Evolutionary conservation across 805 yeast species (phyloP).

Genomic region (Ogataea kodamae): DNA sequence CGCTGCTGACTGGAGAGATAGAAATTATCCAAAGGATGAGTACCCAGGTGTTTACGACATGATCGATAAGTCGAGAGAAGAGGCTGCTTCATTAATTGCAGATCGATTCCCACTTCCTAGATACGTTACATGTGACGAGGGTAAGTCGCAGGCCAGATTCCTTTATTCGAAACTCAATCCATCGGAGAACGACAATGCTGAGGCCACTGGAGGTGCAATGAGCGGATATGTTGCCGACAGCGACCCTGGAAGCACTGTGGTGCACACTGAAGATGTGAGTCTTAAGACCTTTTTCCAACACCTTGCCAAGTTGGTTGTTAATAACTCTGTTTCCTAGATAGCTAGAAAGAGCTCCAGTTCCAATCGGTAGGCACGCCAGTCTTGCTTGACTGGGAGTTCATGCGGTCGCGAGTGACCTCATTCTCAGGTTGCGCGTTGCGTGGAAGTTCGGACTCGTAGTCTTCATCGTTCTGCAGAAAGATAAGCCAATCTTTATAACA

Average conservation of each 20-base stretch:
- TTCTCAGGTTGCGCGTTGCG: constrained; percentile 4
- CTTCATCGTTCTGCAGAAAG: constrained; percentile 25
- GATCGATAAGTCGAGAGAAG: constrained; percentile 84
- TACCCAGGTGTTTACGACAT: constrained; percentile 84
- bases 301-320: constrained; percentile 84
- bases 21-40: constrained; percentile 90
- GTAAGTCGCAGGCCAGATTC: constrained; percentile 98
- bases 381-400: constrained; percentile 35
- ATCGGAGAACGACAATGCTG: constrained; percentile 59
- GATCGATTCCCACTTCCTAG: constrained; percentile 98
- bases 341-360: constrained; percentile 51
- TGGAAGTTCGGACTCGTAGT: constrained; percentile 23
- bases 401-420: constrained; percentile 18
- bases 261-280: constrained; percentile 93
- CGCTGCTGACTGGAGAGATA: constrained; percentile 94
- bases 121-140: constrained; percentile 95
- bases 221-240: constrained; percentile 42
- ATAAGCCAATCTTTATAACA: constrained; percentile 27
- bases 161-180: constrained; percentile 93
- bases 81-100: constrained; percentile 85
- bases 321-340: constrained; percentile 25
- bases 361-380: constrained; percentile 40
- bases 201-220: constrained; percentile 45
- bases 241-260: constrained; percentile 60
- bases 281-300: constrained; percentile 94